Conservation (phyloP, 139 green algal species). For the Picochlorum sp. region DNA sequence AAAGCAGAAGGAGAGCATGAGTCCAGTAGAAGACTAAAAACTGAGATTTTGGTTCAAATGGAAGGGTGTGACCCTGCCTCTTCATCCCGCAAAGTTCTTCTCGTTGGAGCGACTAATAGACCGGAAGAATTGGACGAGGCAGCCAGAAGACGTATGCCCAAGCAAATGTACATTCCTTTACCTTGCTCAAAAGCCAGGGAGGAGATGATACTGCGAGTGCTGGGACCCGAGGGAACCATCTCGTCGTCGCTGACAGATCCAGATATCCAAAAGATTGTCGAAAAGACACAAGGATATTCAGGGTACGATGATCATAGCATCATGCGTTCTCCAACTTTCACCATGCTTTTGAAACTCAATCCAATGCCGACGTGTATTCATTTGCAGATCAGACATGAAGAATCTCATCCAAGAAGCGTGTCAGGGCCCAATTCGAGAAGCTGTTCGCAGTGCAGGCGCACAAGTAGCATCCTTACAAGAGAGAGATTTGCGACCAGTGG, state of each 20-base stretch:
- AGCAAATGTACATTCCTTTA: slow-evolving; percentile 98
- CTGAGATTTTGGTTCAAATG: slow-evolving; percentile 96
- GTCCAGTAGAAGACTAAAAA: slow-evolving; percentile 89
- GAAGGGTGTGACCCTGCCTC: slow-evolving; percentile 55
- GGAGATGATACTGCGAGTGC: slow-evolving; percentile 10
- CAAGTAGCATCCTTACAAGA: slow-evolving; percentile 25
- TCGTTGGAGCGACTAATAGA: slow-evolving; percentile 94
- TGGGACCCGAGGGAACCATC: slow-evolving; percentile 11
- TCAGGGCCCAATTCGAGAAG: slow-evolving; percentile 73
- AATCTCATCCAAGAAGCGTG: slow-evolving; percentile 89
- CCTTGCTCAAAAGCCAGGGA: slow-evolving; percentile 30
- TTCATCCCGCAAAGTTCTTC: slow-evolving; percentile 50
- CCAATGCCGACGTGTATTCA: too few relatives aligned
- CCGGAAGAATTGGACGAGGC: slow-evolving; percentile 96
- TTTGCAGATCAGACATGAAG: slow-evolving; percentile 85
- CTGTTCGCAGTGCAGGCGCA: slow-evolving; percentile 13
- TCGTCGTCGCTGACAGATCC: slow-evolving; percentile 22
- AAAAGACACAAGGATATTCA: slow-evolving; percentile 61
- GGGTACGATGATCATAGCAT: slow-evolving; percentile 2
- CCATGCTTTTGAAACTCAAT: neutral
- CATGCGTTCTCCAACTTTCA: neutral
- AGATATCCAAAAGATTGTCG: slow-evolving; percentile 68
- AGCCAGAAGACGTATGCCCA: slow-evolving; percentile 84
- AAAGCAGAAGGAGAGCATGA: slow-evolving; percentile 95
- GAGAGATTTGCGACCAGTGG: slow-evolving; percentile 55